Conservation (phyloP, 352 stramenopile species). For the Aphanomyces cochlioides region DNA sequence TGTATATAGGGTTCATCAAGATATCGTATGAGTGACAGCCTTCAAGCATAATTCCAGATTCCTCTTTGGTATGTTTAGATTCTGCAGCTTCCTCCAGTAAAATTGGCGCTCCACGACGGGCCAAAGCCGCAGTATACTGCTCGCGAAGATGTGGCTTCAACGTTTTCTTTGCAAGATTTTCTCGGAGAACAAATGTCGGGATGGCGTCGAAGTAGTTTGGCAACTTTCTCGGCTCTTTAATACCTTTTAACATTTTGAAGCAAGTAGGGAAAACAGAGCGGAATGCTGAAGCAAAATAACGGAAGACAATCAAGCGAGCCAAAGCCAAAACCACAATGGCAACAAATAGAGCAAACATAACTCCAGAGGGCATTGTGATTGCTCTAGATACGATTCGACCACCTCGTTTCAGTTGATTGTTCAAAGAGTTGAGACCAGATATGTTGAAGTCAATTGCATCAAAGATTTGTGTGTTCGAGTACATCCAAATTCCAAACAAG, state of each 20-base stretch:
- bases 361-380: constrained; percentile 60
- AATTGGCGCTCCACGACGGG: neutral
- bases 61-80: neutral
- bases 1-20: constrained; percentile 22
- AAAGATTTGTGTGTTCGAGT: constrained; percentile 82
- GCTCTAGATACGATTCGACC: constrained; percentile 59
- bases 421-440: constrained; percentile 5
- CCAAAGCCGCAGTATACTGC: neutral
- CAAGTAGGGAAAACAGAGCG: constrained; percentile 56
- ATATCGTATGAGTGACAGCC: constrained; percentile 29
- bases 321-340: constrained; percentile 49
- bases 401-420: constrained; percentile 27
- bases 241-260: constrained; percentile 50
- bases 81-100: neutral
- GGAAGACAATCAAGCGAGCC: constrained; percentile 57
- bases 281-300: constrained; percentile 58
- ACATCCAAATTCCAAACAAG: constrained; percentile 81
- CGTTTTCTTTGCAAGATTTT: constrained; percentile 11
- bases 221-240: constrained; percentile 54
- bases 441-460: constrained; percentile 32
- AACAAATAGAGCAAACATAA: constrained; percentile 72
- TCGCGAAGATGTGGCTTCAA: constrained; percentile 12
- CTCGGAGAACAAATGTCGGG: constrained; percentile 9
- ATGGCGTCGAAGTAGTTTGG: constrained; percentile 83
- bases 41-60: neutral